Evolutionary conservation across 2,329 filamentous ascomycete species (phyloP).

Genomic region (Orbilia javanica): DNA sequence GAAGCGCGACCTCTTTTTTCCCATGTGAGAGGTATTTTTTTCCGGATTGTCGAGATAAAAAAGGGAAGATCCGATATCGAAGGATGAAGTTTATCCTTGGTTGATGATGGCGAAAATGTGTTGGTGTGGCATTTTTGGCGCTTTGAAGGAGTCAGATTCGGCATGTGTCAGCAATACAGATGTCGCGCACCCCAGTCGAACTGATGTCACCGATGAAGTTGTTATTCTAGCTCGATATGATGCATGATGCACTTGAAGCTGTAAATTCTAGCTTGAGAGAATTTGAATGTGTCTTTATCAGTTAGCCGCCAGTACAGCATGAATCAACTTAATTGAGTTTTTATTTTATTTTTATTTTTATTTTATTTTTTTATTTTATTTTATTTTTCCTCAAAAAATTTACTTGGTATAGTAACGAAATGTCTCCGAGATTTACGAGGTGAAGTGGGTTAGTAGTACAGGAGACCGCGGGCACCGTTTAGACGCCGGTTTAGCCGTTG

Average conservation of each 20-base stretch:
- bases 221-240: conserved; percentile 13
- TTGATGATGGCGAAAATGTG: neutral
- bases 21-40: conserved; percentile 16
- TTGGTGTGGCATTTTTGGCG: conserved; percentile 25
- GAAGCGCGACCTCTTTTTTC: neutral
- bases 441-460: conserved; percentile 8
- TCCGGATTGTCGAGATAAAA: neutral
- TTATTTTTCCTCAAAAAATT: neutral
- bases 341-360: neutral
- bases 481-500: conserved; percentile 1
- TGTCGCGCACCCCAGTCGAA: neutral
- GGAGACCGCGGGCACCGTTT: conserved; percentile 19
- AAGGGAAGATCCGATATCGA: neutral
- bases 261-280: conserved; percentile 6
- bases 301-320: conserved; percentile 1
- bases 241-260: neutral
- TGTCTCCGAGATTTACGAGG: conserved; percentile 14
- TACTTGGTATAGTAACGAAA: conserved; percentile 5
- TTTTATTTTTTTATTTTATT: too few species aligned
- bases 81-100: neutral
- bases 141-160: conserved; percentile 5
- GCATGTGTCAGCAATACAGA: conserved; percentile 16
- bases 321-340: neutral
- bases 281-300: conserved; percentile 15
- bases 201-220: conserved; percentile 20